These are phyloP conservation scores for Pythium aphanidermatum DNA, from an alignment of 352 stramenopile genomes.

Conservation along the genomic window DNA sequence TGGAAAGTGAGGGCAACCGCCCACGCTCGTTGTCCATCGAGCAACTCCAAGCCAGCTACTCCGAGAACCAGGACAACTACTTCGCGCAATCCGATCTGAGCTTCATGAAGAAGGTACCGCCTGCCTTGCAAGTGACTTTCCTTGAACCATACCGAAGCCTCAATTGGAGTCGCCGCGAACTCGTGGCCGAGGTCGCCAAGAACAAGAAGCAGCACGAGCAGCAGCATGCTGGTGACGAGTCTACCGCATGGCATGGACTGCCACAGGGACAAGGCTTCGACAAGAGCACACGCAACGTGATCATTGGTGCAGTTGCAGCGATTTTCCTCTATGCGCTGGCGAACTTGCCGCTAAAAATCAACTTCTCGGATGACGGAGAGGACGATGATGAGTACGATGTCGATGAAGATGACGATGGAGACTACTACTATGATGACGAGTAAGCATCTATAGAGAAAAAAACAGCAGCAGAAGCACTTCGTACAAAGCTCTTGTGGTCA, in stretches of 20 bases:
- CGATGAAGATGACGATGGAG: constrained; percentile 35
- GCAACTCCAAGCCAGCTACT: constrained; percentile 31
- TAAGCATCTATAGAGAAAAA: constrained; percentile 19
- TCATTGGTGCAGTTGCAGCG: constrained; percentile 65
- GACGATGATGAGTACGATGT: constrained; percentile 27
- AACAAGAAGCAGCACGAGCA: constrained; percentile 34
- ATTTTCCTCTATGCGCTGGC: constrained; percentile 72
- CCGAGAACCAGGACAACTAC: constrained; percentile 71
- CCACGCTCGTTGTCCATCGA: constrained; percentile 20
- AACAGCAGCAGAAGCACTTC: neutral
- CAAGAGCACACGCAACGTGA: constrained; percentile 74
- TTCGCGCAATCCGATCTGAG: constrained; percentile 40
- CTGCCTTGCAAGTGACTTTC: constrained; percentile 56
- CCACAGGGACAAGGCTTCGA: constrained; percentile 31
- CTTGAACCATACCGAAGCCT: constrained; percentile 75
- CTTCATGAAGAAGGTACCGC: constrained; percentile 71
- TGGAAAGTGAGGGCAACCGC: constrained; percentile 32
- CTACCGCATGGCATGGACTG: neutral
- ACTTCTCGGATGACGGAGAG: constrained; percentile 35
- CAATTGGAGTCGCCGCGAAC: constrained; percentile 74
- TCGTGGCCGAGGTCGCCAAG: constrained; percentile 43
- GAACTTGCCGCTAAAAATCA: constrained; percentile 49
- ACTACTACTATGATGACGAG: constrained; percentile 24
- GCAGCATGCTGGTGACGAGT: constrained; percentile 15
- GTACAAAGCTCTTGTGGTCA: constrained; percentile 2